Evolutionary conservation across 495 filamentous ascomycete species (phyloP).

Genomic region (Penicillium simplicissimum): DNA sequence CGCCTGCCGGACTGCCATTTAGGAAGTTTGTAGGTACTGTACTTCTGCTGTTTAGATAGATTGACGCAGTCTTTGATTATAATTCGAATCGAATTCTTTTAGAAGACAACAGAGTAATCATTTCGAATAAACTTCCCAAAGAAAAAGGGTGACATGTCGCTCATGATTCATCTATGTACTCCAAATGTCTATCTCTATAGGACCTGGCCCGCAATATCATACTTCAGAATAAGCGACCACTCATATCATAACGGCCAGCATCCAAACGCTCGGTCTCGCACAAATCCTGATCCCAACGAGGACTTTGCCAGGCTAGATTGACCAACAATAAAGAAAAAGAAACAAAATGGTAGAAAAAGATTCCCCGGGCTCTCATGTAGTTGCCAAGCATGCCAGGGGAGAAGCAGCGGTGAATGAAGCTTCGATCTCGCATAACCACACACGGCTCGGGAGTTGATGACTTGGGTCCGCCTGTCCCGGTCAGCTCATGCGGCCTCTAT

Average conservation of each 20-base stretch:
- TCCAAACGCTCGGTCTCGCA: not conserved
- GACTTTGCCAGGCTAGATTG: not conserved
- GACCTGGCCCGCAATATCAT: not conserved
- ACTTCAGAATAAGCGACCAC: not conserved
- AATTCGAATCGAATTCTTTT: too few species aligned
- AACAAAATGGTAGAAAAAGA: not conserved
- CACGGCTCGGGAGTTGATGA: not conserved
- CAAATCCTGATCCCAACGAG: not conserved
- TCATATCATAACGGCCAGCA: not conserved
- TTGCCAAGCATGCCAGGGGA: constrained; percentile 5
- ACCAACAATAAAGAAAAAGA: not conserved
- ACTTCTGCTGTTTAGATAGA: not conserved
- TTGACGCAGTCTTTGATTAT: too few species aligned
- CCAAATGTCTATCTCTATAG: constrained; percentile 13
- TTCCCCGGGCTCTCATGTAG: constrained; percentile 12
- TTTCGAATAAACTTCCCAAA: not conserved
- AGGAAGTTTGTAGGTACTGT: not conserved
- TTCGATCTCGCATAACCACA: constrained; percentile 7
- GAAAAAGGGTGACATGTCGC: constrained; percentile 7
- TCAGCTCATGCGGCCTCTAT: not conserved
- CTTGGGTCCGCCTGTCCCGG: not conserved
- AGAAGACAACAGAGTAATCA: too few species aligned
- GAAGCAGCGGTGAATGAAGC: constrained; percentile 25
- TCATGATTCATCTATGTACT: constrained; percentile 29
- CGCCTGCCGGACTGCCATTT: constrained; percentile 3